Base-by-base conservation (phyloP, 805 yeast species). In the Wickerhamomyces rabaulensis region DNA sequence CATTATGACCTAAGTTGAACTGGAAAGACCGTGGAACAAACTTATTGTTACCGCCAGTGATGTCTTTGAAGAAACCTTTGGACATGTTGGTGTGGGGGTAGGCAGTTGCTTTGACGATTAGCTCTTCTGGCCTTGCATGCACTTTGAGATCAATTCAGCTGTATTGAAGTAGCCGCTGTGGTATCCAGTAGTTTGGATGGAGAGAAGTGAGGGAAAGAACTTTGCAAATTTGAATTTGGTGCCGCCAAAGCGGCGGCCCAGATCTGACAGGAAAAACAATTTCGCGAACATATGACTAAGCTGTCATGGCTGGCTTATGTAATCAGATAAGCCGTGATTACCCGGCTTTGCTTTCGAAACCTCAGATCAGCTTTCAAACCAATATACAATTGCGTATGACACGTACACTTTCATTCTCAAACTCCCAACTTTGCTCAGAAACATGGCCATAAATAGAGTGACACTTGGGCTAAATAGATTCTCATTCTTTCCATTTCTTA, bases 391-490 rank as follows among this genome's bases (percentile, higher is more conserved):
- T 27, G 31, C 31, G 13, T 3, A 25, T 13, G 10, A 25, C 10
- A 13, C 4, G 31, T 25, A 25, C 13, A 6, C 9, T 9, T 12
- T 25, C 27, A 9, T 7, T 10, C 27, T 25, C 27, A 25, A 12
- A 25, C 9, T 25, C 31, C 31, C 31, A 27, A 27, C 15, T 13
- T 27, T 27, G 8, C 7, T 7, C 9, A 16, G 21, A 16, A 9
- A 4, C 9, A 61, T 60, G 62, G 58, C 63, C 2, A 36, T 62
- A 29, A 57, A 55, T 46, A 55, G 66, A 47, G 45, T 59, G 8
- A 47, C 60, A 9, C 35, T 60, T 9, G 64, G 61, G 3, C 45
- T 54, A 9, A 62, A 56, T 33, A 52, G 57, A 17, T 47, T 61
- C n/a, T 20, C 55, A 12, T 41, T 54, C 35, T 63, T 52, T 36